phyloP scores from a whole-genome alignment of 2,329 filamentous ascomycete species.

The Eurotiales sp. region DNA sequence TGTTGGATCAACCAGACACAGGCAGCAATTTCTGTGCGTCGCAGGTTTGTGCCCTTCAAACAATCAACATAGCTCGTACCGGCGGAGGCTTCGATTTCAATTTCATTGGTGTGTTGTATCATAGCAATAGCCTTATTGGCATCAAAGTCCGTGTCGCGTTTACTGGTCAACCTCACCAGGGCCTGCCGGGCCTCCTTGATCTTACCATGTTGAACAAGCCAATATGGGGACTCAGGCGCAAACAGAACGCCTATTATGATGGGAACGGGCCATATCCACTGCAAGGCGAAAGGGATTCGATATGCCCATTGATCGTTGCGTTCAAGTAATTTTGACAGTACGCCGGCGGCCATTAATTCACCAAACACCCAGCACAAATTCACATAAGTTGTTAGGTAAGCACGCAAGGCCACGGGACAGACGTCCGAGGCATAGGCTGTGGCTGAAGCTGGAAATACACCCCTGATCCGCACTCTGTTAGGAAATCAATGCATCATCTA shows the following conservation, averaged over 20 bases:
- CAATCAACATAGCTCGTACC: conserved; percentile 25
- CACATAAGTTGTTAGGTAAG: conserved; percentile 53
- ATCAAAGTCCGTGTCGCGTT: conserved; percentile 50
- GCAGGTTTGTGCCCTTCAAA: conserved; percentile 26
- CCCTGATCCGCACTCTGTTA: too few relatives aligned
- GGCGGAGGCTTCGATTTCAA: conserved; percentile 21
- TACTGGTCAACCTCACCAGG: conserved; percentile 35
- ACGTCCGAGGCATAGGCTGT: conserved; percentile 53
- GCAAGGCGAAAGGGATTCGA: conserved; percentile 48
- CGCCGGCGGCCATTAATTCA: conserved; percentile 49
- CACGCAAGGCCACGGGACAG: conserved; percentile 41
- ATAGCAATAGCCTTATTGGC: conserved; percentile 31
- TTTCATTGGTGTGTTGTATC: conserved; percentile 55
- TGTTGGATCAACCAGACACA: conserved; percentile 31
- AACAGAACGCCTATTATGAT: conserved; percentile 42
- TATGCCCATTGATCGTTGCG: conserved; percentile 46
- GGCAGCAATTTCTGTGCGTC: conserved; percentile 41
- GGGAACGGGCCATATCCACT: conserved; percentile 51
- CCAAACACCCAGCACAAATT: conserved; percentile 58
- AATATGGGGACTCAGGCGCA: conserved; percentile 51
- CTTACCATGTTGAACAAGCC: conserved; percentile 42
- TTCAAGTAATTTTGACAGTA: conserved; percentile 41
- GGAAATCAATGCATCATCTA: too few relatives aligned
- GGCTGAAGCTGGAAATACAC: conserved; percentile 53
- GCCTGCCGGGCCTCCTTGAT: conserved; percentile 38